Evolutionary conservation across 192 early-diverging fungal species (phyloP).

Genomic region (Umbelopsis sp.): DNA sequence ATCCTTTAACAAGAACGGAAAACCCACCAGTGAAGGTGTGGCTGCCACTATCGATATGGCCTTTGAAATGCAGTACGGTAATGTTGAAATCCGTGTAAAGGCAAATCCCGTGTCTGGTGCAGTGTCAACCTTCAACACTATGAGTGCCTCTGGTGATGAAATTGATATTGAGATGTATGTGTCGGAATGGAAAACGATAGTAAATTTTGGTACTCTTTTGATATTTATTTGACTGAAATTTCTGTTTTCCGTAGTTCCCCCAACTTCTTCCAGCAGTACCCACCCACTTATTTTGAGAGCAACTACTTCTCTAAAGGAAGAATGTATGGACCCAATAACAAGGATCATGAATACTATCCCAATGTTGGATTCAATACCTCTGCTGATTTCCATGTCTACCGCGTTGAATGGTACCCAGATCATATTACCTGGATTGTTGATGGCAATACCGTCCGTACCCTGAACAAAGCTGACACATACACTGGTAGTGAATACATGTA

Average conservation of each 20-base stretch:
- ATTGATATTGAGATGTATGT: conserved; percentile 48
- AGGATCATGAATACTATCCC: conserved; percentile 6
- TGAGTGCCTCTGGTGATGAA: conserved; percentile 45
- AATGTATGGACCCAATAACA: background rate
- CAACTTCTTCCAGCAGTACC: background rate
- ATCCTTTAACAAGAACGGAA: background rate
- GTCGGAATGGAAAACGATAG: too few species aligned
- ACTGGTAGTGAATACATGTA: conserved; percentile 1
- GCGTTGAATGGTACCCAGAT: conserved; percentile 39
- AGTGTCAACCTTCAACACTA: conserved; percentile 28
- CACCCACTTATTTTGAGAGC: conserved; percentile 11
- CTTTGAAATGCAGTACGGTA: conserved; percentile 42
- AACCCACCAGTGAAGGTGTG: background rate
- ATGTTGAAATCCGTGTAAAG: conserved; percentile 36
- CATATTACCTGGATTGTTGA: conserved; percentile 42
- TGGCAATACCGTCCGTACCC: conserved; percentile 40
- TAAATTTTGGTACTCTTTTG: background rate
- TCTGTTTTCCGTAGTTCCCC: background rate
- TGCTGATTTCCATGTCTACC: conserved; percentile 43
- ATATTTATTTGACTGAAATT: background rate
- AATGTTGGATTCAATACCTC: conserved; percentile 14
- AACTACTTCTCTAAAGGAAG: conserved; percentile 10
- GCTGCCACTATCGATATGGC: conserved; percentile 13
- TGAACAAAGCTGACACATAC: conserved; percentile 34
- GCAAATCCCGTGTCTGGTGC: conserved; percentile 27